These are phyloP conservation scores for Candida methanosorbosa DNA, from an alignment of 805 yeast genomes.

Conservation along the genomic window DNA sequence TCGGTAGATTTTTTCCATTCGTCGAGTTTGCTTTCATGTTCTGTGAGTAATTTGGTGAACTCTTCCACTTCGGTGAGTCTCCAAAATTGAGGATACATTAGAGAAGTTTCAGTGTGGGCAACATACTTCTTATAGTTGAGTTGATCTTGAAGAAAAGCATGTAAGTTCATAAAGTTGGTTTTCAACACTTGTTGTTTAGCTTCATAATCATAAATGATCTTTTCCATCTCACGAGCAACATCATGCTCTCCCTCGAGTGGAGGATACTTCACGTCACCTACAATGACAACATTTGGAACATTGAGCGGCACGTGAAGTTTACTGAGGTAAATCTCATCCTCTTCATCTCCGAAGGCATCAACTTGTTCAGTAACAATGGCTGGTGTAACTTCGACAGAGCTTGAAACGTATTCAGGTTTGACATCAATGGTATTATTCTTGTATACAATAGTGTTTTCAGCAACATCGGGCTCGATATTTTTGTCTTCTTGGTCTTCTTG, in stretches of 20 bases:
- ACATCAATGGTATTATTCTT: not conserved
- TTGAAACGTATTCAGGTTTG: not conserved
- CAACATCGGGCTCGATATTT: not conserved
- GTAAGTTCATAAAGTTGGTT: slow-evolving; percentile 11
- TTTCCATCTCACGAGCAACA: too few relatives aligned
- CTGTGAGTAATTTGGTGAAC: too few relatives aligned
- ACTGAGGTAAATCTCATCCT: slow-evolving; percentile 15
- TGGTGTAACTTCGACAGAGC: not conserved
- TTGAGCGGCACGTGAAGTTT: slow-evolving; percentile 10
- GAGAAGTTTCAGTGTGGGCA: slow-evolving; percentile 15
- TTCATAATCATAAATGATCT: slow-evolving; percentile 19
- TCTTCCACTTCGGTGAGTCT: slow-evolving; percentile 17
- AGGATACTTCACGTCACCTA: slow-evolving; percentile 12
- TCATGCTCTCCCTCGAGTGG: slow-evolving; percentile 12
- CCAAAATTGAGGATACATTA: slow-evolving; percentile 20
- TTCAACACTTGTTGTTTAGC: slow-evolving; percentile 19
- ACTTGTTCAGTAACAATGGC: not conserved
- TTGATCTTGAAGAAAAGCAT: slow-evolving; percentile 18
- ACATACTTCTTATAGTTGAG: slow-evolving; percentile 4
- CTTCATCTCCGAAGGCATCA: not conserved
- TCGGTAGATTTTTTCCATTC: not conserved
- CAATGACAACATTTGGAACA: slow-evolving; percentile 15
- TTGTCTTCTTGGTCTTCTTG: too few relatives aligned
- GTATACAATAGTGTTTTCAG: too few relatives aligned
- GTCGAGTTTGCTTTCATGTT: not conserved